Evolutionary conservation across 2,329 filamentous ascomycete genomes (phyloP).

Genomic region (Hymenoscyphus scutula): DNA sequence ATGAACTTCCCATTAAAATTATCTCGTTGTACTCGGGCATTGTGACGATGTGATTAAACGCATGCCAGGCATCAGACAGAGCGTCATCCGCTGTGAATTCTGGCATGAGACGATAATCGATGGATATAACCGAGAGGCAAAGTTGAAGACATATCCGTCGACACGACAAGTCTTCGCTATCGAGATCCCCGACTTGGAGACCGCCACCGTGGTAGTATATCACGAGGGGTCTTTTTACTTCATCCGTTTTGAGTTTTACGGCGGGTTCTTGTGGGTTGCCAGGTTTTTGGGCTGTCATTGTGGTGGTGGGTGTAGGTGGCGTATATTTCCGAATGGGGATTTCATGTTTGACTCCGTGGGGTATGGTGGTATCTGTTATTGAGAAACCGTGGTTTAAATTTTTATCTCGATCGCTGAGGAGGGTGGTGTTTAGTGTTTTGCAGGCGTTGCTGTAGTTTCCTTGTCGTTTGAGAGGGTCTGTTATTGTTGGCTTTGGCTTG

Average conservation of each 20-base stretch:
- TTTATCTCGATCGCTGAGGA: conserved; percentile 40
- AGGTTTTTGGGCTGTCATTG: not conserved
- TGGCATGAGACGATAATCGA: conserved; percentile 48
- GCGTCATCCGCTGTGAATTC: conserved; percentile 41
- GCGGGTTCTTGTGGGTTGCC: not conserved
- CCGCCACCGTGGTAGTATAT: conserved; percentile 51
- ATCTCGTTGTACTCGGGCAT: conserved; percentile 11
- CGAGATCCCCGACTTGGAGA: conserved; percentile 46
- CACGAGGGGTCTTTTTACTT: conserved; percentile 31
- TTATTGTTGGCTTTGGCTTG: conserved; percentile 29
- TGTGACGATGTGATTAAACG: conserved; percentile 34
- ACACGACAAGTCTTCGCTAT: conserved; percentile 50
- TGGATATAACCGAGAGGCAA: conserved; percentile 41
- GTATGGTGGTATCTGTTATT: conserved; percentile 20
- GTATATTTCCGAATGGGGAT: conserved; percentile 27
- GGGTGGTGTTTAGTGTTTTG: conserved; percentile 38
- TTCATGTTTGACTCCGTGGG: not conserved
- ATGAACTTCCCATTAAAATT: conserved; percentile 46
- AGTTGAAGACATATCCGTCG: conserved; percentile 41
- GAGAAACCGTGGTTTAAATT: conserved; percentile 39
- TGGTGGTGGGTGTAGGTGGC: not conserved
- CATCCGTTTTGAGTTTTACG: not conserved
- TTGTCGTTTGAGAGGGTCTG: conserved; percentile 23
- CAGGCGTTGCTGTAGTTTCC: conserved; percentile 43
- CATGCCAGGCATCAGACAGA: conserved; percentile 43